phyloP scores from a whole-genome alignment of 495 filamentous ascomycete species.

The Aspergillus nidulans region DNA sequence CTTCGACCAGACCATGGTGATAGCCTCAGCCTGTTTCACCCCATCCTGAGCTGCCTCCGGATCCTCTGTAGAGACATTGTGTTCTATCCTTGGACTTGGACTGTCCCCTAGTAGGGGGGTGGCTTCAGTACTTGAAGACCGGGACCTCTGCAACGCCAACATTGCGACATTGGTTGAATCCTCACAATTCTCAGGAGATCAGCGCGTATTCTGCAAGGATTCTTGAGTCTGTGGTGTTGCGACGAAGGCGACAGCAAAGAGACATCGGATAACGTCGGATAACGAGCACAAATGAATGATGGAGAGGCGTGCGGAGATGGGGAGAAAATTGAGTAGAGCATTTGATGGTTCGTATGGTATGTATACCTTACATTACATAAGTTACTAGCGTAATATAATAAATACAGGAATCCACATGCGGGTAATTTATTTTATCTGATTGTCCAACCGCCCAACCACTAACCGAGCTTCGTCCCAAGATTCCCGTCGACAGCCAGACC shows the following conservation, averaged over 20 bases:
- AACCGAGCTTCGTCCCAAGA: not conserved
- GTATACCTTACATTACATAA: not conserved
- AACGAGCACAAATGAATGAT: not conserved
- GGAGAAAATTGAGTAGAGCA: not conserved
- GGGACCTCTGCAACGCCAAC: not conserved
- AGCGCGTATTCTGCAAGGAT: not conserved
- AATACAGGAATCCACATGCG: not conserved
- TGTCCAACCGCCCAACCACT: not conserved
- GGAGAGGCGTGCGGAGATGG: not conserved
- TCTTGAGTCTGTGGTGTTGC: not conserved
- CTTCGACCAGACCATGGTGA: slow-evolving; percentile 40
- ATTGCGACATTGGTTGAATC: not conserved
- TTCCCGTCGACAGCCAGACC: not conserved
- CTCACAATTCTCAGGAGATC: not conserved
- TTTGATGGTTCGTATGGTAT: not conserved
- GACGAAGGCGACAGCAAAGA: not conserved
- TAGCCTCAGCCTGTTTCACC: slow-evolving; percentile 42
- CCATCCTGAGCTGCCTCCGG: slow-evolving; percentile 34
- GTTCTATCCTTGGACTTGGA: slow-evolving; percentile 1
- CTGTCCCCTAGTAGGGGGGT: not conserved
- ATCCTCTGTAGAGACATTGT: slow-evolving; percentile 14
- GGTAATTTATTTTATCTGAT: not conserved
- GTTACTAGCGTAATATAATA: not conserved
- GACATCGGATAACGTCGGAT: not conserved
- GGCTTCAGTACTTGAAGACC: not conserved